Evolutionary conservation across 2,329 filamentous ascomycete species (phyloP), one percentile per base, ranked within the genome.

Genomic region (Ploettnerulaceae sp.): DNA sequence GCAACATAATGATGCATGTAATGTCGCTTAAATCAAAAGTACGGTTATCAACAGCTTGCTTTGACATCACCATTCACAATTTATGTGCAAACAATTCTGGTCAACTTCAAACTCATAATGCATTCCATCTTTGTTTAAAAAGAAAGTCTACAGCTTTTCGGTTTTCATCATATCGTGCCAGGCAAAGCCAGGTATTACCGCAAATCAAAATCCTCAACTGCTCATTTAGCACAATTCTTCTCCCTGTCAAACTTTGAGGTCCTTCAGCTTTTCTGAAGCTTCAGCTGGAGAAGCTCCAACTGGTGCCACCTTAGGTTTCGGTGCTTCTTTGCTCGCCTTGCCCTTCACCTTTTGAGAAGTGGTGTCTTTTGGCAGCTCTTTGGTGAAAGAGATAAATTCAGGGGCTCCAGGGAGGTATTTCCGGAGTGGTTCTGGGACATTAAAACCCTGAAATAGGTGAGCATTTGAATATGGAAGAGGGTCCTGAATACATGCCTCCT

Each of bases 321-420:
- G 47, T 35, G 55, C 56, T 45, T 63, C 63, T 5, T 60, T 33
- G 14, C 38, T 54, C 22, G 40, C 52, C 49, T 63, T 64, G 17
- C 60, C 63, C 61, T 71, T 70, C 6, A 61, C 66, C 67, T 81
- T 82, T 55, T 73, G 68, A 31, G 77, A 81, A 29, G 79, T 84
- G 8, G 76, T 74, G 57, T 89, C 82, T 68, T 91, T 90, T 8
- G 86, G 82, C 28, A 91, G 72, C 57, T 95, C 91, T 71, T 89
- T 93, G 44, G 82, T 80, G 64, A 86, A 98, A 1, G 88, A 86
- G 52, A 98, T 75, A 68, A 96, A 95, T 39, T 91, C 89, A 1
- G 89, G 89, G 31, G 88, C 76, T 25, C 90, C 91, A 2, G 90
- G 89, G 41, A 97, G 84, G 67, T 94, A 97, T 69, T 89, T 91